These are phyloP conservation scores for Edaphochlamys debaryana DNA, from an alignment of 139 green algal species.

Conservation along the genomic window DNA sequence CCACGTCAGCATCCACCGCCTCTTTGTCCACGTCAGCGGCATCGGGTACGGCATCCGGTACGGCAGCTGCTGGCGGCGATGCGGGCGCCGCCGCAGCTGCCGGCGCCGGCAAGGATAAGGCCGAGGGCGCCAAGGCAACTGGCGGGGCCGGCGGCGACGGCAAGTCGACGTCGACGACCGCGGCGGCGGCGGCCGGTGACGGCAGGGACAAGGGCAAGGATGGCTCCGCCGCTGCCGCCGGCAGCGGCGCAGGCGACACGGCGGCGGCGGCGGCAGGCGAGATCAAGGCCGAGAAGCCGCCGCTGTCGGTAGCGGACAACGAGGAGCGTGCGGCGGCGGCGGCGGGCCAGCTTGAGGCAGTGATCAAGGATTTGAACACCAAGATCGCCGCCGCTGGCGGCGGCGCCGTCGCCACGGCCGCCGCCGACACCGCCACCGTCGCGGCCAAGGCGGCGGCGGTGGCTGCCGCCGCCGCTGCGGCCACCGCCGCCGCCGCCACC, in stretches of 20 bases:
- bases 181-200: no score
- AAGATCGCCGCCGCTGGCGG: neutral
- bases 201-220: neutral
- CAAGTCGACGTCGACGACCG: no score
- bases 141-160: no score
- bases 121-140: no score
- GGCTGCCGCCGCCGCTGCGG: constrained; percentile 49
- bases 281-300: neutral
- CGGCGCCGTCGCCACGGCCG: neutral
- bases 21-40: no score
- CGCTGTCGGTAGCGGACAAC: neutral
- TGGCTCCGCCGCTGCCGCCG: neutral
- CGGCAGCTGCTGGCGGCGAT: no score
- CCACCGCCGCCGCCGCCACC: neutral
- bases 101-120: no score
- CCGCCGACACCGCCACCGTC: neutral
- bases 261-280: no score
- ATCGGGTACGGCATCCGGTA: no score
- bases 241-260: neutral
- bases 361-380: constrained; percentile 43
- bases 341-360: constrained; percentile 37
- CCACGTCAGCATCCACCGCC: no score
- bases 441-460: constrained; percentile 3
- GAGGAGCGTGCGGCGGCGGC: neutral
- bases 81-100: no score